Conservation (phyloP, 1,139 yeast species). For the Pichia kudriavzevii region DNA sequence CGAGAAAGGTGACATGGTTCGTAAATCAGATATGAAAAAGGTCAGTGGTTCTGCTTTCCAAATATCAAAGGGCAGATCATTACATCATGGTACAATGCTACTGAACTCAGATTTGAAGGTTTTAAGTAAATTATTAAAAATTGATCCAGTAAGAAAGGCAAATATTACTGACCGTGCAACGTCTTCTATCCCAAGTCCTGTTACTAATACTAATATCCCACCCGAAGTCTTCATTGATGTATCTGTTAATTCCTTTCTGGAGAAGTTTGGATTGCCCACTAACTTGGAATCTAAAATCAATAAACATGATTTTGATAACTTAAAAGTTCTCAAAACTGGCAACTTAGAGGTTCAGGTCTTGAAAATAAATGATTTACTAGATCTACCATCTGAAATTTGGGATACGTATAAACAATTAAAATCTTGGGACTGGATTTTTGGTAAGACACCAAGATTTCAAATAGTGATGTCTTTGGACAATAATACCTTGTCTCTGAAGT, state of each 20-base stretch:
- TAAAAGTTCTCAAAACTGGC: constrained; percentile 7
- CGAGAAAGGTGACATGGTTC: constrained; percentile 72
- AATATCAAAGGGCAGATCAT: constrained; percentile 71
- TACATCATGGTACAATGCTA: constrained; percentile 97
- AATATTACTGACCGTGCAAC: constrained; percentile 54
- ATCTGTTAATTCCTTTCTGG: constrained; percentile 40
- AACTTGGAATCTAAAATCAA: constrained; percentile 13
- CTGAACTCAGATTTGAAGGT: constrained; percentile 54
- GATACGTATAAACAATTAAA: constrained; percentile 38
- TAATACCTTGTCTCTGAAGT: constrained; percentile 11
- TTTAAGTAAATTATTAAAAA: constrained; percentile 48
- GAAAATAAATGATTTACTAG: constrained; percentile 22
- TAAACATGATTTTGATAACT: constrained; percentile 12
- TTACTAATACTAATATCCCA: constrained; percentile 51
- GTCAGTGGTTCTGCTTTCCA: constrained; percentile 91
- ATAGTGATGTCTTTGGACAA: constrained; percentile 13
- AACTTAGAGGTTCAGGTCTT: constrained; percentile 16
- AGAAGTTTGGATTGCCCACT: constrained; percentile 28
- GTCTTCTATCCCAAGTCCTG: constrained; percentile 71
- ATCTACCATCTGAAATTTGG: constrained; percentile 41
- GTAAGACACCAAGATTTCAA: constrained; percentile 49
- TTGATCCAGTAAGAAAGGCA: constrained; percentile 15
- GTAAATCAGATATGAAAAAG: constrained; percentile 40
- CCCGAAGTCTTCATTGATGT: constrained; percentile 41
- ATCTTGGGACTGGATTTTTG: constrained; percentile 67